A percentile compares a stretch with the other conserved stretches of the same genome.
These are phyloP conservation scores for Pseudohalonectria lignicola DNA, from an alignment of 2,329 filamentous ascomycete species.

Conservation along the genomic window DNA sequence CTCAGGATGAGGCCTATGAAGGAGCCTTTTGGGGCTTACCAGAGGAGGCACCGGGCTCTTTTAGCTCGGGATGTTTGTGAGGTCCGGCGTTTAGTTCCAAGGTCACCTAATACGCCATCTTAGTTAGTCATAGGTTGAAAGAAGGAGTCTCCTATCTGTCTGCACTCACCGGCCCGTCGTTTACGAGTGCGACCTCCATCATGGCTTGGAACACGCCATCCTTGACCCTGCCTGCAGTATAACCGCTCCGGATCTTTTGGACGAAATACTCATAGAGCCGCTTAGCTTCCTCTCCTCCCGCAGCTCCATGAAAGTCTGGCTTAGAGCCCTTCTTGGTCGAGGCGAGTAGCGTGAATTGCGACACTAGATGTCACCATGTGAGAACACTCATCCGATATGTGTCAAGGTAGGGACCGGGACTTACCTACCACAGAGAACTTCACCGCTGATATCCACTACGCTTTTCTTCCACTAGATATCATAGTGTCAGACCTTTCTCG, in stretches of 20 bases:
- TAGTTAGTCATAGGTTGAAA: constrained; percentile 8
- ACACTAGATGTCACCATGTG: too few species aligned
- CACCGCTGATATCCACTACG: constrained; percentile 79
- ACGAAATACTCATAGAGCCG: constrained; percentile 79
- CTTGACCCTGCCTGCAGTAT: constrained; percentile 67
- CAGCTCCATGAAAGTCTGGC: constrained; percentile 86
- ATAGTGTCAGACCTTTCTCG: too few species aligned
- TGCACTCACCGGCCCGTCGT: constrained; percentile 64
- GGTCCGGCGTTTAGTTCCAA: constrained; percentile 20
- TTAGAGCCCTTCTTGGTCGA: constrained; percentile 94
- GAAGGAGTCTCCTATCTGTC: too few species aligned
- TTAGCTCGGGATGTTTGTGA: constrained; percentile 5
- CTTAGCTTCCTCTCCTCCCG: constrained; percentile 66
- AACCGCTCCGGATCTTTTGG: constrained; percentile 60
- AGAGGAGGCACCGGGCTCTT: too few species aligned
- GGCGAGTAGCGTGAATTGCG: constrained; percentile 90
- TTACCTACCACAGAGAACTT: constrained; percentile 78
- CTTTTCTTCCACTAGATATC: constrained; percentile 91
- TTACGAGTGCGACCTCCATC: constrained; percentile 94
- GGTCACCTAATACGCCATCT: constrained; percentile 23
- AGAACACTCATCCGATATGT: too few species aligned
- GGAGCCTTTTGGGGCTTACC: too few species aligned
- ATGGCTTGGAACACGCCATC: constrained; percentile 97
- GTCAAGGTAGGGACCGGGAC: too few species aligned
- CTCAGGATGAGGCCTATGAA: too few species aligned